A percentile compares a stretch with the other conserved stretches of the same genome.
These are phyloP conservation scores for Boletus vermiculosoides DNA, from an alignment of 768 basidiomycete genomes.

Conservation along the genomic window DNA sequence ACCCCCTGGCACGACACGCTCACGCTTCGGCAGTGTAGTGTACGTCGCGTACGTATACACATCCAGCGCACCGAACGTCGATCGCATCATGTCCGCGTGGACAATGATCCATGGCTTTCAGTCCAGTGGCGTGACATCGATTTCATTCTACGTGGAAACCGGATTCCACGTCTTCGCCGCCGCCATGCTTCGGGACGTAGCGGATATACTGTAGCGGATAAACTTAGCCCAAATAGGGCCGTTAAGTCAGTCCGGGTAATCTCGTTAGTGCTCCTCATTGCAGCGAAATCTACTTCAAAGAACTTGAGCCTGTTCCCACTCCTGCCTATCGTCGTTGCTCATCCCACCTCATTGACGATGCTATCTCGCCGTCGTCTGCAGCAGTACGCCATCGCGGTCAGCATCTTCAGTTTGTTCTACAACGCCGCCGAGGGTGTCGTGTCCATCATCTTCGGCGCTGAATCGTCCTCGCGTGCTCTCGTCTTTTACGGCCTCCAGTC, in stretches of 20 bases:
- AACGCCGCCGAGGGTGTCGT: slow-evolving; percentile 42
- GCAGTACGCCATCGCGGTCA: slow-evolving; percentile 42
- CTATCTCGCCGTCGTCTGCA: slow-evolving; percentile 19
- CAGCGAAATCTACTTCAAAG: not conserved
- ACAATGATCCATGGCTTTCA: not conserved
- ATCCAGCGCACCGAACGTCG: not conserved
- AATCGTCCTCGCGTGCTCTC: slow-evolving; percentile 43
- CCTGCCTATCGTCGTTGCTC: not conserved
- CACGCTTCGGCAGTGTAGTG: not conserved
- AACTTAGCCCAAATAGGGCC: not conserved
- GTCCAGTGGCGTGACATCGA: not conserved
- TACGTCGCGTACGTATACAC: not conserved
- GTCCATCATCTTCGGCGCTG: slow-evolving; percentile 45
- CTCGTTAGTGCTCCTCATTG: not conserved
- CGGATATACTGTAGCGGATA: not conserved
- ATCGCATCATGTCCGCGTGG: not conserved
- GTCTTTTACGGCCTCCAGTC: slow-evolving; percentile 52
- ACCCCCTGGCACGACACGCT: not conserved
- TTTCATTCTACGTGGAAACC: not conserved
- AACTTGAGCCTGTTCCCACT: not conserved
- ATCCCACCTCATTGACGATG: slow-evolving; percentile 9
- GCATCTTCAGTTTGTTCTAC: slow-evolving; percentile 40
- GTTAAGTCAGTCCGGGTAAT: not conserved
- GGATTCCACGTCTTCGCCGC: not conserved
- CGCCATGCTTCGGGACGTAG: not conserved